Evolutionary conservation across 495 filamentous ascomycete species (phyloP), one percentile per base, ranked within the genome.

Genomic region (Glutinoglossum americanum): DNA sequence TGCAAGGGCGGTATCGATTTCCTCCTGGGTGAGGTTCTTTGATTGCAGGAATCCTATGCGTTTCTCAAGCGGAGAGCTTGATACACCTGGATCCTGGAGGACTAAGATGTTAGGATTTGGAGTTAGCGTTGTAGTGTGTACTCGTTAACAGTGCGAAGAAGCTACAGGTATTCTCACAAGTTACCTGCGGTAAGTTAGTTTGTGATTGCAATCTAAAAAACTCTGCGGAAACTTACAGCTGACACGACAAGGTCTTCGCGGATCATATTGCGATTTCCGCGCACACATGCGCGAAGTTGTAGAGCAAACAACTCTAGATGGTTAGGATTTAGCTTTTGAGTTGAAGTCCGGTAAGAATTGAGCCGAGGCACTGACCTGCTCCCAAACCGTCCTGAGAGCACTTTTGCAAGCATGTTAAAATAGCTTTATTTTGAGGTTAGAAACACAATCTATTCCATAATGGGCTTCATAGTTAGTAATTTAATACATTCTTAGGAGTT

Each of bases 21-120:
- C 92, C 69, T 97, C 89, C 69, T 88, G 85, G 2, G 90, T 96
- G 17, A 99, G 76, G 65, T 97, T 96, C 70, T 99, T 99, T 0
- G 90, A 94, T 67, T 90, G 84, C 21, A 99, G 76, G 62, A 99
- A 99, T 15, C 88, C 83, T 57, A 96, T 74, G 57, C 86, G 79
- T 70, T 93, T 95, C 62, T 97, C 93, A 57, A 94, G 72, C n/a
- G 93, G 83, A 0, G 90, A 87, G 1, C 79, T 77, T n/a, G 86
- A 79, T 55, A 97, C 89, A 39, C 81, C 87, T 10, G 92, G 89
- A 66, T 99, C 90, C 72, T 86, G 85, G 54, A 98, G 81, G 67
- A 98, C 90, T 96, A 62, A 53, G 30, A 28, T 4, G 8, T 61
- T 47, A 25, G 17, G 28, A 25, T 15, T 8, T 10, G 26, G 3